Evolutionary conservation across 441 rosid genomes (phyloP).

Genomic region (Viola pubescens): DNA sequence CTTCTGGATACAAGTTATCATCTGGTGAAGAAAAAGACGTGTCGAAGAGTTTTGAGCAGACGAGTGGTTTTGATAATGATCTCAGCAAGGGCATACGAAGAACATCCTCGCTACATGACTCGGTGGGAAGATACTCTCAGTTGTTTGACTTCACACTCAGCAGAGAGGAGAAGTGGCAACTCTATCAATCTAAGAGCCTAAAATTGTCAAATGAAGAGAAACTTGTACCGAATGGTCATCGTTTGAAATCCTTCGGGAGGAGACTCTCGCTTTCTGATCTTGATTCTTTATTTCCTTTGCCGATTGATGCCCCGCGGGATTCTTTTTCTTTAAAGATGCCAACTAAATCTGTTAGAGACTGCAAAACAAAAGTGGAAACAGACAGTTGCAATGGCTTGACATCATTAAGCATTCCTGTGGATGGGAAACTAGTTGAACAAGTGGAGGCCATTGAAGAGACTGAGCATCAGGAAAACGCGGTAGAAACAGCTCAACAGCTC

Average conservation of each 20-base stretch:
- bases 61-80: slow-evolving; percentile 17
- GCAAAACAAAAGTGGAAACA: slow-evolving; percentile 3
- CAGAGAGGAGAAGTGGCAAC: slow-evolving; percentile 29
- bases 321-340: slow-evolving; percentile 21
- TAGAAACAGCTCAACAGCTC: slow-evolving; percentile 5
- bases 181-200: slow-evolving; percentile 48
- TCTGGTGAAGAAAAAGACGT: slow-evolving; percentile 4
- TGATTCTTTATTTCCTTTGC: slow-evolving; percentile 43
- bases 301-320: slow-evolving; percentile 35
- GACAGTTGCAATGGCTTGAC: slow-evolving; percentile 8
- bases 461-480: slow-evolving; percentile 10
- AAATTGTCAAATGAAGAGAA: slow-evolving; percentile 47
- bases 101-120: slow-evolving; percentile 42
- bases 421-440: slow-evolving; percentile 16
- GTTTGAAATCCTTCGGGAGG: slow-evolving; percentile 48
- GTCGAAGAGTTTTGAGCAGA: slow-evolving; percentile 18
- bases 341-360: slow-evolving; percentile 10
- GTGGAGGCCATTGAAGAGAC: slow-evolving; percentile 21
- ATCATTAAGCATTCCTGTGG: slow-evolving; percentile 15
- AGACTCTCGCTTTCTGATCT: slow-evolving; percentile 71
- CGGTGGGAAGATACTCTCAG: slow-evolving; percentile 47
- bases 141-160: slow-evolving; percentile 35
- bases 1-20: slow-evolving; percentile 2
- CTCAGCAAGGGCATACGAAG: slow-evolving; percentile 22
- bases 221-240: slow-evolving; percentile 15